phyloP scores from a whole-genome alignment of 2,329 filamentous ascomycete genomes.

The Corinectria fuckeliana region DNA sequence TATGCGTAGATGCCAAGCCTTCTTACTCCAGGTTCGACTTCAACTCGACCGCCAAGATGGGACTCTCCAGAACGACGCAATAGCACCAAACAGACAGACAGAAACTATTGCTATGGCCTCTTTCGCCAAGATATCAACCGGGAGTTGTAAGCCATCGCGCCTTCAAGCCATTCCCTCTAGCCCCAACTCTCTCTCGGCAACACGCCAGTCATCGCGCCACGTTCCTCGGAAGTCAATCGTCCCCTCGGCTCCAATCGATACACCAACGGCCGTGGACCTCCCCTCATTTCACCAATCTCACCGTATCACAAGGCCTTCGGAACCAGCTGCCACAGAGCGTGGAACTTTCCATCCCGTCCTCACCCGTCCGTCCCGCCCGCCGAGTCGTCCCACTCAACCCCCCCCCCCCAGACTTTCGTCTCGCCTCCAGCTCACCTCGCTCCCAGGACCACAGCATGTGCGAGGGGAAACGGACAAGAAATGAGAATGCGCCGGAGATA shows the following conservation, averaged over 20 bases:
- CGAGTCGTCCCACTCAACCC: neutral
- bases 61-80: neutral
- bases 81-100: neutral
- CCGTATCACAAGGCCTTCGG: neutral
- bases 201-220: neutral
- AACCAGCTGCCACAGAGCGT: neutral
- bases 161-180: neutral
- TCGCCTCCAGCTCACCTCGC: neutral
- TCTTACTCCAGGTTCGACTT: neutral
- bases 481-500: neutral
- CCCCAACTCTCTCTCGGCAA: neutral
- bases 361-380: neutral
- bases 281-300: neutral
- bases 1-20: too few relatives aligned
- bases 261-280: neutral
- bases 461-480: neutral
- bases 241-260: neutral
- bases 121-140: neutral
- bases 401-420: neutral
- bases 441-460: neutral
- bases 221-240: neutral
- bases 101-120: neutral
- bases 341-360: neutral
- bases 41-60: neutral
- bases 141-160: too few relatives aligned